A percentile compares a stretch with the other conserved stretches of the same genome.
These are phyloP conservation scores for Nannochloris sp. DNA, from an alignment of 139 green algal species.

Conservation along the genomic window DNA sequence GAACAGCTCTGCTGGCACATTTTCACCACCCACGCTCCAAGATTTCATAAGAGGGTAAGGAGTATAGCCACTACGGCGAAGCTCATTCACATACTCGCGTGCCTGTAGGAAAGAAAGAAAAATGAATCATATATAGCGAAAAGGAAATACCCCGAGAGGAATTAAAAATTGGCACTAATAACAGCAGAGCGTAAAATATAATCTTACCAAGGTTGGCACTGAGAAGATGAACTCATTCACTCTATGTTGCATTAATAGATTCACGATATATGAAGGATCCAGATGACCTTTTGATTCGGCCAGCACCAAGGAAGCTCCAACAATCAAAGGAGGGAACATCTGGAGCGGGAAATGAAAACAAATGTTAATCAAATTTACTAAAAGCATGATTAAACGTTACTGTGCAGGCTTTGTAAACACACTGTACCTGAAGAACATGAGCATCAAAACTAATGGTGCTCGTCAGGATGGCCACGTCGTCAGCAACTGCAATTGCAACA, in stretches of 20 bases:
- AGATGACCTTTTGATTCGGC: conserved; percentile 4
- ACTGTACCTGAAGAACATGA: conserved; percentile 6
- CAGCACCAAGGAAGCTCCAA: neutral
- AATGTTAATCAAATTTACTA: neutral
- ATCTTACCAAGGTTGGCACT: conserved; percentile 12
- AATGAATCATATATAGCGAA: too few relatives aligned
- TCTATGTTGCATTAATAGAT: conserved; percentile 3
- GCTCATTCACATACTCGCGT: neutral
- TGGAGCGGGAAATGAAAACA: neutral
- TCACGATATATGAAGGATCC: conserved; percentile 1
- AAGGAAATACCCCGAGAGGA: too few relatives aligned
- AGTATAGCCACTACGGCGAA: conserved; percentile 10
- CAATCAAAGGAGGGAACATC: neutral
- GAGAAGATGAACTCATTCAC: conserved; percentile 8
- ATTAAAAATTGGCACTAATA: too few relatives aligned
- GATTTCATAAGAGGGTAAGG: neutral
- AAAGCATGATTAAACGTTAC: too few relatives aligned
- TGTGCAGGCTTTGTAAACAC: too few relatives aligned
- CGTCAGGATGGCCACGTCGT: neutral
- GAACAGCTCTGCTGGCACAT: conserved; percentile 14
- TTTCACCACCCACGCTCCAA: conserved; percentile 6
- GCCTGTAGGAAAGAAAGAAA: too few relatives aligned
- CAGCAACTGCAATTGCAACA: neutral
- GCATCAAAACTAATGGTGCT: conserved; percentile 18
- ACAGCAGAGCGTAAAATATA: too few relatives aligned